These are phyloP conservation scores for Parathielavia appendiculata DNA, from an alignment of 495 filamentous ascomycete species.

Conservation along the genomic window DNA sequence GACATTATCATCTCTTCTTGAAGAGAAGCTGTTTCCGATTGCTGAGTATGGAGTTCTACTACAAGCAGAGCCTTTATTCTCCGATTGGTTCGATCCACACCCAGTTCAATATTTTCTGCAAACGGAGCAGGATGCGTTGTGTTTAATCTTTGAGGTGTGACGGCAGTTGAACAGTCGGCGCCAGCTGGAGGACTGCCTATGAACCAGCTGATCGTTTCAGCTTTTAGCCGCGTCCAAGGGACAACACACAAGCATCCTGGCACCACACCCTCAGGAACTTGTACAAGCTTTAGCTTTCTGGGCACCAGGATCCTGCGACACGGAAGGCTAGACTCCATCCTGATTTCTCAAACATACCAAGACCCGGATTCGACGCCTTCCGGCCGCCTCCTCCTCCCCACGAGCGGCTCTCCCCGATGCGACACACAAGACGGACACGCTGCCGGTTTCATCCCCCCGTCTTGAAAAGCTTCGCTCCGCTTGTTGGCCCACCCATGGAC, in stretches of 20 bases:
- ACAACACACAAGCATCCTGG: too few relatives aligned
- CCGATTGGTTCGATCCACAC: too few relatives aligned
- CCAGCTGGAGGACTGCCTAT: neutral
- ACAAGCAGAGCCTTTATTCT: too few relatives aligned
- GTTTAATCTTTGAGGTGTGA: too few relatives aligned
- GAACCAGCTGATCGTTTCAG: neutral
- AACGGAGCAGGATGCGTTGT: neutral
- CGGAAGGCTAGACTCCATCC: conserved; percentile 13
- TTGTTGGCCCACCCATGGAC: neutral
- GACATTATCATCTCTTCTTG: too few relatives aligned
- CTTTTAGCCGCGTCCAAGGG: too few relatives aligned
- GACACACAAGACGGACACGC: conserved; percentile 12
- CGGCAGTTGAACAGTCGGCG: neutral
- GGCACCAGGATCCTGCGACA: conserved; percentile 18
- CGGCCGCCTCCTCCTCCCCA: conserved; percentile 12
- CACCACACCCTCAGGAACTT: too few relatives aligned
- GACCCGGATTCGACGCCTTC: conserved; percentile 17
- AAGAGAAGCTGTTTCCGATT: too few relatives aligned
- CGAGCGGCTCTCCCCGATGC: conserved; percentile 19
- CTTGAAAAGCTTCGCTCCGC: conserved; percentile 22
- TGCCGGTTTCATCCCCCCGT: conserved; percentile 30
- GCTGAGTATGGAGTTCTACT: too few relatives aligned
- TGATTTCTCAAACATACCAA: conserved; percentile 19
- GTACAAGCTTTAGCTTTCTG: too few relatives aligned
- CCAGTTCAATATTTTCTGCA: too few relatives aligned